Percentiles rank a stretch among this genome's conserved stretches.
Evolutionary conservation across 2,329 filamentous ascomycete genomes (phyloP).

Genomic region (Hypoxylon sp.): DNA sequence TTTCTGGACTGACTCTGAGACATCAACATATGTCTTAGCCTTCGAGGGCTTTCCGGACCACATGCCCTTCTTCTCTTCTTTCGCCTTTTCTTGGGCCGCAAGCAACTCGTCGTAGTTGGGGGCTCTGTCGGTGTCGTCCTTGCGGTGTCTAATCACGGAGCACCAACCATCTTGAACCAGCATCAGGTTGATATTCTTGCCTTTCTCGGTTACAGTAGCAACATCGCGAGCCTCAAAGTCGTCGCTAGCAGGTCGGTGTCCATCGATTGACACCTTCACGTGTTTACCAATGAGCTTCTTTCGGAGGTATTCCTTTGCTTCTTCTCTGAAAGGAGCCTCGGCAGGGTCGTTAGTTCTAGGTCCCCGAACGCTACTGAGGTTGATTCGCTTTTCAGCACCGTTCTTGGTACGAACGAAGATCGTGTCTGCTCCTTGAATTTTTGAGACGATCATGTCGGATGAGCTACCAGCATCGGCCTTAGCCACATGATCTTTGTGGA

Average conservation of each 20-base stretch:
- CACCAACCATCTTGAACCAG: slow-evolving; percentile 95
- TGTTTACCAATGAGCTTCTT: slow-evolving; percentile 97
- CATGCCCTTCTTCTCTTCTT: slow-evolving; percentile 92
- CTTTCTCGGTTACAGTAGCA: slow-evolving; percentile 85
- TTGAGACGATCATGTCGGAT: slow-evolving; percentile 85
- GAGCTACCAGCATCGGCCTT: slow-evolving; percentile 75
- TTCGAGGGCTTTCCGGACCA: slow-evolving; percentile 93
- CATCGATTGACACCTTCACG: slow-evolving; percentile 89
- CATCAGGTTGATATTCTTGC: slow-evolving; percentile 86
- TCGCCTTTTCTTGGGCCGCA: slow-evolving; percentile 84
- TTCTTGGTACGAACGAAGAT: slow-evolving; percentile 88
- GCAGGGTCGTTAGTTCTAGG: slow-evolving; percentile 90
- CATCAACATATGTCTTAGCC: slow-evolving; percentile 85
- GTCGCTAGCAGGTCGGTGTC: slow-evolving; percentile 88
- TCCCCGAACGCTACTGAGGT: slow-evolving; percentile 91
- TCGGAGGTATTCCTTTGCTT: slow-evolving; percentile 95
- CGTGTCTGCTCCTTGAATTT: slow-evolving; percentile 90
- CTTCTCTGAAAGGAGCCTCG: slow-evolving; percentile 89
- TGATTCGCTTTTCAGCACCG: slow-evolving; percentile 89
- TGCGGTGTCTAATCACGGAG: slow-evolving; percentile 93
- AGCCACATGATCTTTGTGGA: slow-evolving; percentile 86
- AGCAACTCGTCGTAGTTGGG: slow-evolving; percentile 93
- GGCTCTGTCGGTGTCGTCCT: slow-evolving; percentile 93
- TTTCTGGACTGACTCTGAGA: slow-evolving; percentile 93
- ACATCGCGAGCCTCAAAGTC: slow-evolving; percentile 96